phyloP scores from a whole-genome alignment of 768 basidiomycete species.

The Dictyophora rubrovolvata region DNA sequence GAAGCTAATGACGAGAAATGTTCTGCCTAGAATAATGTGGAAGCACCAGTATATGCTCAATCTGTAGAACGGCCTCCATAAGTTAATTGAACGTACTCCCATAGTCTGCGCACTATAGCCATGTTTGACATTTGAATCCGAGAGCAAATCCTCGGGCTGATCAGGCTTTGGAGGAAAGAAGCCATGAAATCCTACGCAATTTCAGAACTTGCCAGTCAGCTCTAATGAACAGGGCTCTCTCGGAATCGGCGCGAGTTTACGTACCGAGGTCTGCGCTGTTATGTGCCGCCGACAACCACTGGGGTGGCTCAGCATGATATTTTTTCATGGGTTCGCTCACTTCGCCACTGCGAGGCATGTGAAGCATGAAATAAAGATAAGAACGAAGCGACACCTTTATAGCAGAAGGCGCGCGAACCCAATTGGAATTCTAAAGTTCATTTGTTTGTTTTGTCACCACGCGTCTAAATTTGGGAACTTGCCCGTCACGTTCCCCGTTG shows the following conservation, averaged over 20 bases:
- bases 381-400: background rate
- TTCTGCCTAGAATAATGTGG: conserved; percentile 41
- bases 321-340: conserved; percentile 4
- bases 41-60: background rate
- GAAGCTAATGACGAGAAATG: conserved; percentile 49
- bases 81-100: conserved; percentile 29
- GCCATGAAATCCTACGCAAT: conserved; percentile 53
- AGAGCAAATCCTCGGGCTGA: conserved; percentile 67
- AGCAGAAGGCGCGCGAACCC: background rate
- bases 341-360: conserved; percentile 6
- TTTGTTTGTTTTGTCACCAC: background rate
- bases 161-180: conserved; percentile 66
- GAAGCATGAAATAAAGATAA: background rate
- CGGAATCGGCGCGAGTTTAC: conserved; percentile 12
- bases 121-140: conserved; percentile 51
- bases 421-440: background rate
- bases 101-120: conserved; percentile 54
- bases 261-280: conserved; percentile 58
- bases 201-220: background rate
- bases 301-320: conserved; percentile 59
- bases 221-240: background rate
- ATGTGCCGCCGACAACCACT: conserved; percentile 65
- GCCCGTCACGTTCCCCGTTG: background rate
- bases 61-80: background rate
- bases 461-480: background rate